A percentile compares a stretch with the other conserved stretches of the same genome.
phyloP scores from a whole-genome alignment of 768 basidiomycete genomes.

The Suillus lakei region DNA sequence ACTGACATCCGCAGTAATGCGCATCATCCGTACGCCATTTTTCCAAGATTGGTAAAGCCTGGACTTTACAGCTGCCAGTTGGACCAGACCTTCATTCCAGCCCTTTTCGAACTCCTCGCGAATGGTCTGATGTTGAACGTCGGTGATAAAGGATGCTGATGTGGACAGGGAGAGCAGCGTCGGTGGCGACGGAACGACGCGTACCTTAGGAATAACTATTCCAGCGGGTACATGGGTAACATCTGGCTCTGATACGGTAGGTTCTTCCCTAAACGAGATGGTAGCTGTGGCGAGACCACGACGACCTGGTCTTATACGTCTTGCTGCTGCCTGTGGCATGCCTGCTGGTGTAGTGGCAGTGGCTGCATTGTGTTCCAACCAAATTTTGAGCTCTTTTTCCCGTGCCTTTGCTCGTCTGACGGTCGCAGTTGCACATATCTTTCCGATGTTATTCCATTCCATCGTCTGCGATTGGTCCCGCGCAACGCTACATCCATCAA shows the following conservation, averaged over 20 bases:
- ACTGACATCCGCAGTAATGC: slow-evolving; percentile 36
- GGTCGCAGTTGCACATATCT: slow-evolving; percentile 63
- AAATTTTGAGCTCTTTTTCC: slow-evolving; percentile 63
- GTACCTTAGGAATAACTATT: slow-evolving; percentile 44
- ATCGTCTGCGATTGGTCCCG: slow-evolving; percentile 54
- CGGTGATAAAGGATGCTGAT: slow-evolving; percentile 36
- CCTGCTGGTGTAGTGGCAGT: slow-evolving; percentile 9
- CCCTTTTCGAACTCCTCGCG: slow-evolving; percentile 60
- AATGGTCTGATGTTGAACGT: slow-evolving; percentile 45
- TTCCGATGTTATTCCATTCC: slow-evolving; percentile 67
- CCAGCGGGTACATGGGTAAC: slow-evolving; percentile 17
- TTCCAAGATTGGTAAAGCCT: slow-evolving; percentile 51
- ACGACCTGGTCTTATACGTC: slow-evolving; percentile 49
- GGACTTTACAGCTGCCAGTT: slow-evolving; percentile 52
- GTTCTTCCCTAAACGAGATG: slow-evolving; percentile 56
- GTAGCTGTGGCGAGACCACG: slow-evolving; percentile 69
- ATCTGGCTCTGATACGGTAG: slow-evolving; percentile 19
- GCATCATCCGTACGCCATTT: slow-evolving; percentile 51
- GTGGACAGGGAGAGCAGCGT: slow-evolving; percentile 52
- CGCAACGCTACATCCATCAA: slow-evolving; percentile 69
- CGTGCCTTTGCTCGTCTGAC: slow-evolving; percentile 64
- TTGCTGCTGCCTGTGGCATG: slow-evolving; percentile 6
- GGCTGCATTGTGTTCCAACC: slow-evolving; percentile 45
- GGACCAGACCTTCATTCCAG: slow-evolving; percentile 63
- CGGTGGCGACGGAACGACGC: slow-evolving; percentile 61